A percentile compares a stretch with the other conserved stretches of the same genome.
phyloP scores from a whole-genome alignment of 257 asterid genomes.

The Vinca minor region DNA sequence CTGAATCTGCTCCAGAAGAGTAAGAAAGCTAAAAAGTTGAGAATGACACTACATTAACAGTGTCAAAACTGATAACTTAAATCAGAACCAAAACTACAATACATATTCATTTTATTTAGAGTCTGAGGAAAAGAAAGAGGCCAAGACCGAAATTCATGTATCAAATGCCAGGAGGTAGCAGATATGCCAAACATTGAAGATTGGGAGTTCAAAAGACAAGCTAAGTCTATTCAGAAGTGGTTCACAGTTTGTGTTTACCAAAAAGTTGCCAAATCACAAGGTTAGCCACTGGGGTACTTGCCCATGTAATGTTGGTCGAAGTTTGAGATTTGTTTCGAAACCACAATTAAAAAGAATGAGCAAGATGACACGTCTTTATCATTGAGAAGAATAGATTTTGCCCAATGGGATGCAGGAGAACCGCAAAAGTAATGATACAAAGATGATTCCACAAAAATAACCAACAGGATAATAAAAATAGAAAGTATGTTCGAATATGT shows the following conservation, averaged over 20 bases:
- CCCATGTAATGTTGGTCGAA: background rate
- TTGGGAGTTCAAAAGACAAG: background rate
- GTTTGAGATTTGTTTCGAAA: background rate
- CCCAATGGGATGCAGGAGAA: background rate
- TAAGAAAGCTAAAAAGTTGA: background rate
- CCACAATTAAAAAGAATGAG: background rate
- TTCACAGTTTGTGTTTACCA: background rate
- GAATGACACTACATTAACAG: background rate
- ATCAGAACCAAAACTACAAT: background rate
- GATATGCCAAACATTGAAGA: background rate
- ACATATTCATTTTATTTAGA: background rate
- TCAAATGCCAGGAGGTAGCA: background rate
- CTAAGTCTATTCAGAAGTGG: background rate
- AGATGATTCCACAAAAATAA: conserved; percentile 6
- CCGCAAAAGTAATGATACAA: background rate
- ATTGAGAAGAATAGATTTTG: background rate
- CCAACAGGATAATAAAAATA: background rate
- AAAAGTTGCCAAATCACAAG: background rate
- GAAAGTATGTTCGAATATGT: background rate
- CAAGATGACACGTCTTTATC: background rate
- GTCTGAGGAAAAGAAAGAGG: background rate
- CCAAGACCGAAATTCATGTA: background rate
- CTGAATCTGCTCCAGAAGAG: conserved; percentile 51
- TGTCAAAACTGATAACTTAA: background rate
- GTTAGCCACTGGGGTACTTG: background rate